Evolutionary conservation across 169 alveolate genomes (phyloP).

Genomic region (Plasmodium knowlesi): DNA sequence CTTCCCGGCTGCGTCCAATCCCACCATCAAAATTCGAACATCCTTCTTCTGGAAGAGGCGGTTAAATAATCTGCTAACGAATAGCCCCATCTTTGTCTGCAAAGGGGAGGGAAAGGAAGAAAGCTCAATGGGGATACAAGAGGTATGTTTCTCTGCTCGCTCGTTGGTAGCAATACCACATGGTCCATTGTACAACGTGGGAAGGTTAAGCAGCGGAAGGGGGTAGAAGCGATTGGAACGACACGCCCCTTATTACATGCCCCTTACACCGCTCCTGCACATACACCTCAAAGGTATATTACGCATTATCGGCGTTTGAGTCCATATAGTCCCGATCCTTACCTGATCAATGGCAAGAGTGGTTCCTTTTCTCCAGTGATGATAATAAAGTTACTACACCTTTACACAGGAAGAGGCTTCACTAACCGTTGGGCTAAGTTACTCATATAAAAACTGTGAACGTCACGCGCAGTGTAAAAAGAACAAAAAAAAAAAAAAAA

Average conservation of each 20-base stretch:
- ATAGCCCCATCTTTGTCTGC: conserved; percentile 86
- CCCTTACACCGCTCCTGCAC: neutral
- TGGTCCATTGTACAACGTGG: neutral
- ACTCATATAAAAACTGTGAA: neutral
- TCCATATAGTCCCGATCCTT: neutral
- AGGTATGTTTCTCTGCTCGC: neutral
- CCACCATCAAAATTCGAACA: conserved; percentile 96
- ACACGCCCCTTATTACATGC: neutral
- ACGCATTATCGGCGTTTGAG: neutral
- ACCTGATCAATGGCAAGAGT: neutral
- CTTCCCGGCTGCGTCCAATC: conserved; percentile 98
- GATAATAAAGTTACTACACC: neutral
- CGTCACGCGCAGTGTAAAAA: neutral
- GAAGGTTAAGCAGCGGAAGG: neutral
- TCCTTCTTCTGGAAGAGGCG: conserved; percentile 93
- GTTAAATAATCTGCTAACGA: conserved; percentile 86
- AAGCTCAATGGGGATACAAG: neutral
- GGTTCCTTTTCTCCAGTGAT: neutral
- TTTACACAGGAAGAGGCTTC: neutral
- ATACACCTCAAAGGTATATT: neutral
- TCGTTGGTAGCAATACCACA: neutral
- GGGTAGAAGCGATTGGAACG: neutral
- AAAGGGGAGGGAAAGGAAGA: neutral
- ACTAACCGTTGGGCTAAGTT: neutral
- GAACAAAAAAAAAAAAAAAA: neutral